Conservation (phyloP, 176 grass and related monocot species). For the Neostapfia colusana region DNA sequence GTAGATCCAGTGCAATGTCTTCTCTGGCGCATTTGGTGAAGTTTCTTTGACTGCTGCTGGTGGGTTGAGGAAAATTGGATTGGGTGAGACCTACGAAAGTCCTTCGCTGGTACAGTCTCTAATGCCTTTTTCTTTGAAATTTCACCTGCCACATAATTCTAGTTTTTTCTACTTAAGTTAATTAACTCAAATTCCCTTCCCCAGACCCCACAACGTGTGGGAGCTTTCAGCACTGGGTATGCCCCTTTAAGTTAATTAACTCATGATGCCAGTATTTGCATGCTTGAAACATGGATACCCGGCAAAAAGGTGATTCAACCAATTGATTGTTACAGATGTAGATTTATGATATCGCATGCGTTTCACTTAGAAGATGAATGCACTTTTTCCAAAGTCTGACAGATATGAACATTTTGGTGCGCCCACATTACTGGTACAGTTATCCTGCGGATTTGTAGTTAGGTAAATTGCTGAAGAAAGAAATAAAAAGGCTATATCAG, state of each 20-base stretch:
- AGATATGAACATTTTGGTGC: neutral
- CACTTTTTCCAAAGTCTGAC: neutral
- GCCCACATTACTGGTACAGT: neutral
- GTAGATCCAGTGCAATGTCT: slow-evolving; percentile 94
- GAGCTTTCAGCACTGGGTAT: too few relatives aligned
- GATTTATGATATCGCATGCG: neutral
- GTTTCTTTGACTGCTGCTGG: slow-evolving; percentile 78
- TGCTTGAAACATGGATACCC: slow-evolving; percentile 14
- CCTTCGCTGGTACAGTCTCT: slow-evolving; percentile 63
- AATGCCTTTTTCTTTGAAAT: slow-evolving; percentile 18
- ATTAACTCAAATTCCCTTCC: too few relatives aligned
- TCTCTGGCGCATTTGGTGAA: slow-evolving; percentile 68
- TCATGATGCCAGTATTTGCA: neutral
- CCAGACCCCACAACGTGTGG: too few relatives aligned
- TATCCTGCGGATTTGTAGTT: neutral
- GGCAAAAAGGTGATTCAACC: neutral
- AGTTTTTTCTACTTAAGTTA: slow-evolving; percentile 21
- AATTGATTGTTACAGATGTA: neutral
- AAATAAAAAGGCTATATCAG: neutral
- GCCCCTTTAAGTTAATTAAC: slow-evolving; percentile 28
- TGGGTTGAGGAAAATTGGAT: slow-evolving; percentile 78
- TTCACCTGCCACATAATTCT: slow-evolving; percentile 32
- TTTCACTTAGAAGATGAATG: neutral
- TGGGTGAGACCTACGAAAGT: slow-evolving; percentile 69
- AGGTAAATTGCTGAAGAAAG: neutral